Percentiles rank a stretch among this genome's conserved stretches.
Conservation (phyloP, 495 filamentous ascomycete species). For the Tuber microsphaerosporum region DNA sequence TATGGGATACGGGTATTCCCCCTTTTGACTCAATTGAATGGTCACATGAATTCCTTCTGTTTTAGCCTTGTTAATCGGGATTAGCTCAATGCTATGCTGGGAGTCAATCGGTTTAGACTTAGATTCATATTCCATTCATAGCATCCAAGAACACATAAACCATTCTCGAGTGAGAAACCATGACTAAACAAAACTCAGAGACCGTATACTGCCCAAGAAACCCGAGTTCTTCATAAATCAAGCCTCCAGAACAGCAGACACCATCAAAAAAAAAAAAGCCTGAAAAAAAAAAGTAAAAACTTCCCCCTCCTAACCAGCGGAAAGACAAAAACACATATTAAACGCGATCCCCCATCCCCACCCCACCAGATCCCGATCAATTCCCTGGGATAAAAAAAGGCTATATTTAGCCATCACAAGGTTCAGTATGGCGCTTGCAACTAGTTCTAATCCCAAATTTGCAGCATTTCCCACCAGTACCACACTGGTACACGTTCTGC, state of each 20-base stretch:
- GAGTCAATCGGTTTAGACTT: background rate
- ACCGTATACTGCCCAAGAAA: background rate
- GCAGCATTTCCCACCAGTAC: background rate
- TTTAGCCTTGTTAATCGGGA: background rate
- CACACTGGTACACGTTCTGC: background rate
- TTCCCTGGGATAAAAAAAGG: background rate
- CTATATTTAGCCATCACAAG: background rate
- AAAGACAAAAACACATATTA: background rate
- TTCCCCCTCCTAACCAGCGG: background rate
- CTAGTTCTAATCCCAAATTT: background rate
- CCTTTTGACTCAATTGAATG: background rate
- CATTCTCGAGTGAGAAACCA: background rate
- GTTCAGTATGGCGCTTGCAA: background rate
- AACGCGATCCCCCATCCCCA: background rate
- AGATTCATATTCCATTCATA: background rate
- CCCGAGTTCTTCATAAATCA: background rate
- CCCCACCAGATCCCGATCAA: background rate
- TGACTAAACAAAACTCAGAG: background rate
- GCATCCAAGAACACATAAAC: background rate
- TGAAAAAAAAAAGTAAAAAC: background rate
- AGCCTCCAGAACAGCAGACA: background rate
- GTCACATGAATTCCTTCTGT: background rate
- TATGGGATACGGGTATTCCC: no score
- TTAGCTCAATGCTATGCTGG: background rate
- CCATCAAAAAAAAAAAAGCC: background rate